These are phyloP conservation scores for Elongisporangium anandrum DNA, from an alignment of 352 stramenopile species.

Conservation along the genomic window DNA sequence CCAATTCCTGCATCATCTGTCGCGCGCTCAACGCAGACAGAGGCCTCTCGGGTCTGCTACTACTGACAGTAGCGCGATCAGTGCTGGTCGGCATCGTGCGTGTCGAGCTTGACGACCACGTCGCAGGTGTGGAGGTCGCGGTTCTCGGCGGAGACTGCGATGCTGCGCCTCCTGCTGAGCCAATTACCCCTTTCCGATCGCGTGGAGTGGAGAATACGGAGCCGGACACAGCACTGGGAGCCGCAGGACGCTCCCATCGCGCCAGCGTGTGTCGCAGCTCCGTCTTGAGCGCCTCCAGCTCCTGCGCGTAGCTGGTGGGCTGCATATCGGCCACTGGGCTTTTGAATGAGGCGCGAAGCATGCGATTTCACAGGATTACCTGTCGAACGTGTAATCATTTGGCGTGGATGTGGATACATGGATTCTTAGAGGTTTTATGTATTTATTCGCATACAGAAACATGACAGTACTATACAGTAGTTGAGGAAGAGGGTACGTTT, in stretches of 20 bases:
- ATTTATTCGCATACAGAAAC: neutral
- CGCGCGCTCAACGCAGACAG: conserved; percentile 19
- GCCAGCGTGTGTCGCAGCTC: conserved; percentile 50
- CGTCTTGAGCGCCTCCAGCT: conserved; percentile 58
- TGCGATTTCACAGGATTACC: neutral
- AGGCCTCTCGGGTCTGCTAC: conserved; percentile 1
- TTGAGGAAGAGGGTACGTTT: neutral
- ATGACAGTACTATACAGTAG: neutral
- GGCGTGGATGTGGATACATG: neutral
- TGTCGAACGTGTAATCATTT: neutral
- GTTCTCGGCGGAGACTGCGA: conserved; percentile 2
- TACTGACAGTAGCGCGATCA: neutral
- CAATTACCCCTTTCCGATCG: neutral
- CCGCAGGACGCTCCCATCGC: conserved; percentile 11
- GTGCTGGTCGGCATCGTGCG: neutral
- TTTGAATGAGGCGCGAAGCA: neutral
- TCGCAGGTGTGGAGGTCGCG: conserved; percentile 6
- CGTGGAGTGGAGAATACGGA: neutral
- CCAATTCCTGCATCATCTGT: conserved; percentile 34
- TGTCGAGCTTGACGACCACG: neutral
- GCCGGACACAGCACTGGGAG: neutral
- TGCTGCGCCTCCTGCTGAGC: neutral
- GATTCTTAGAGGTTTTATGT: neutral
- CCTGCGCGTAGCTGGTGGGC: conserved; percentile 18
- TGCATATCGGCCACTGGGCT: neutral